Conservation (phyloP, 176 grass and related monocot genomes). For the Ensete glaucum region DNA sequence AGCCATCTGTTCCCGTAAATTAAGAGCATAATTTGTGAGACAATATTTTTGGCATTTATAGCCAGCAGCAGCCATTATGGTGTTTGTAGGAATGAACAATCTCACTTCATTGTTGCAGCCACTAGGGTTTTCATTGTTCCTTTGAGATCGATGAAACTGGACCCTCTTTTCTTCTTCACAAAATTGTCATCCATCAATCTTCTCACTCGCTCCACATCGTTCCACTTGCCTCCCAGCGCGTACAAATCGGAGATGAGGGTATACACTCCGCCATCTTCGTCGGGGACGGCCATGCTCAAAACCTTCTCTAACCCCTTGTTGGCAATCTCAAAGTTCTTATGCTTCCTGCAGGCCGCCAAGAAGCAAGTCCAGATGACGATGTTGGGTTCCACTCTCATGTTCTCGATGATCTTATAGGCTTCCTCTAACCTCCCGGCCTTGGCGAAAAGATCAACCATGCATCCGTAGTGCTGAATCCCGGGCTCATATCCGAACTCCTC, state of each 20-base stretch:
- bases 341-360: constrained; percentile 38
- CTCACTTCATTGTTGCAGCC: not conserved
- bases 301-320: constrained; percentile 38
- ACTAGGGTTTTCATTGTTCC: not conserved
- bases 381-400: constrained; percentile 53
- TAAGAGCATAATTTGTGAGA: no score
- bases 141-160: constrained; percentile 1
- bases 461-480: constrained; percentile 48
- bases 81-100: not conserved
- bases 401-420: constrained; percentile 47
- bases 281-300: constrained; percentile 35
- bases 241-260: constrained; percentile 44
- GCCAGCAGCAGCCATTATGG: not conserved
- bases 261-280: constrained; percentile 38
- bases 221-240: constrained; percentile 37
- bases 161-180: constrained; percentile 33
- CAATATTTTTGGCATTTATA: no score
- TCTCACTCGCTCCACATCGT: constrained; percentile 33
- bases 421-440: constrained; percentile 49
- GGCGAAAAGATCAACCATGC: constrained; percentile 60
- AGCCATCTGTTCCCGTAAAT: not conserved
- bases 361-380: constrained; percentile 48
- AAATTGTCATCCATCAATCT: constrained; percentile 35
- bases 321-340: constrained; percentile 50
- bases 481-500: constrained; percentile 36